Evolutionary conservation across 1,139 yeast species (phyloP).

Genomic region (Suhomyces ambrosiae): DNA sequence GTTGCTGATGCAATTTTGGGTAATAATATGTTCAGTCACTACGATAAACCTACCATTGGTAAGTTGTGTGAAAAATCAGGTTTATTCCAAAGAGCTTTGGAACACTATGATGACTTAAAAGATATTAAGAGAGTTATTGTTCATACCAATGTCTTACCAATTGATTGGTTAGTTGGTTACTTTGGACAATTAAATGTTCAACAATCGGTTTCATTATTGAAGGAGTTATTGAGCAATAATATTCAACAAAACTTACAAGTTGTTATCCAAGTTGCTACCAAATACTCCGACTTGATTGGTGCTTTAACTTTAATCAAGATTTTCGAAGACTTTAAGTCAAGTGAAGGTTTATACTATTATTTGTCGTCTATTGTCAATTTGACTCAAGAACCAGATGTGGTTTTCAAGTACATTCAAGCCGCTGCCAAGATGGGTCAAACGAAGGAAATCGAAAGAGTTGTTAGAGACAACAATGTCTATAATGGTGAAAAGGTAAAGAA

Average conservation of each 20-base stretch:
- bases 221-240: conserved; percentile 80
- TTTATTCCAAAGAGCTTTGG: conserved; percentile 89
- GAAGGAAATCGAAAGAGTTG: conserved; percentile 94
- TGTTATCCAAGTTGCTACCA: conserved; percentile 94
- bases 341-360: conserved; percentile 92
- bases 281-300: conserved; percentile 92
- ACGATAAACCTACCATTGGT: conserved; percentile 92
- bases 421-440: conserved; percentile 90
- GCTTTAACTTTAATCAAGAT: conserved; percentile 80
- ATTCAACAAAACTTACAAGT: conserved; percentile 88
- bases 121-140: conserved; percentile 95
- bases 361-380: conserved; percentile 90
- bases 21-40: conserved; percentile 92
- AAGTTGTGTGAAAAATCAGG: conserved; percentile 93
- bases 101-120: conserved; percentile 89
- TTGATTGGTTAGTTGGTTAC: conserved; percentile 90
- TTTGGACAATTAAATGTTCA: conserved; percentile 95
- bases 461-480: conserved; percentile 89
- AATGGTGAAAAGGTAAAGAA: conserved; percentile 97
- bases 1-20: conserved; percentile 99
- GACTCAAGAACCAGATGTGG: conserved; percentile 93
- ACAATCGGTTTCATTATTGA: conserved; percentile 85
- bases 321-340: conserved; percentile 90
- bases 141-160: conserved; percentile 82
- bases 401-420: conserved; percentile 91